Percentiles rank a stretch among this genome's conserved stretches.
Evolutionary conservation across 345 rosid species (phyloP).

Genomic region (Boechera retrofracta): DNA sequence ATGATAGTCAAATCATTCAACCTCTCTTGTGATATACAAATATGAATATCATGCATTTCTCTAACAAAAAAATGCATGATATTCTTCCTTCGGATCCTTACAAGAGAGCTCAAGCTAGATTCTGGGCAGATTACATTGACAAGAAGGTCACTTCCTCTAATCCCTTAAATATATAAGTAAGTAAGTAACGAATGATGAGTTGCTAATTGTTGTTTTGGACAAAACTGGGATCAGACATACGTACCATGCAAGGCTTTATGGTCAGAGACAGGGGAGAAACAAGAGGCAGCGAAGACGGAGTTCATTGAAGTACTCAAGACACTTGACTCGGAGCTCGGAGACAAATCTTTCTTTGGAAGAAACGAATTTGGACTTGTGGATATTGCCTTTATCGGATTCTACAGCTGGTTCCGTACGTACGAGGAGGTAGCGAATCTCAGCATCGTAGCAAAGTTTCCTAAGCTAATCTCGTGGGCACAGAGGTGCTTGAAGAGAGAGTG

Average conservation of each 20-base stretch:
- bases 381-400: slow-evolving; percentile 27
- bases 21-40: neutral
- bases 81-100: slow-evolving; percentile 33
- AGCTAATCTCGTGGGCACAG: slow-evolving; percentile 18
- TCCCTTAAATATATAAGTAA: neutral
- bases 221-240: slow-evolving; percentile 13
- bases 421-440: slow-evolving; percentile 20
- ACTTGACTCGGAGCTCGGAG: slow-evolving; percentile 25
- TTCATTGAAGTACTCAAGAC: slow-evolving; percentile 18
- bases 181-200: neutral
- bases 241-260: slow-evolving; percentile 18
- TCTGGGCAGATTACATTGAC: slow-evolving; percentile 36
- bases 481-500: slow-evolving; percentile 22
- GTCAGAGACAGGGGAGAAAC: slow-evolving; percentile 23
- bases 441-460: slow-evolving; percentile 20
- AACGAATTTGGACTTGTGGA: slow-evolving; percentile 23
- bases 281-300: slow-evolving; percentile 25
- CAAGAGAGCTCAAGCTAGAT: slow-evolving; percentile 39
- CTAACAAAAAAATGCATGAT: neutral
- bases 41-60: neutral
- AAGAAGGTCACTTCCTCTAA: slow-evolving; percentile 28
- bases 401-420: slow-evolving; percentile 27
- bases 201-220: neutral
- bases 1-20: too few relatives aligned
- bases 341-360: slow-evolving; percentile 8